Conservation (phyloP, 176 grass and related monocot genomes). For the Raddia guianensis region DNA sequence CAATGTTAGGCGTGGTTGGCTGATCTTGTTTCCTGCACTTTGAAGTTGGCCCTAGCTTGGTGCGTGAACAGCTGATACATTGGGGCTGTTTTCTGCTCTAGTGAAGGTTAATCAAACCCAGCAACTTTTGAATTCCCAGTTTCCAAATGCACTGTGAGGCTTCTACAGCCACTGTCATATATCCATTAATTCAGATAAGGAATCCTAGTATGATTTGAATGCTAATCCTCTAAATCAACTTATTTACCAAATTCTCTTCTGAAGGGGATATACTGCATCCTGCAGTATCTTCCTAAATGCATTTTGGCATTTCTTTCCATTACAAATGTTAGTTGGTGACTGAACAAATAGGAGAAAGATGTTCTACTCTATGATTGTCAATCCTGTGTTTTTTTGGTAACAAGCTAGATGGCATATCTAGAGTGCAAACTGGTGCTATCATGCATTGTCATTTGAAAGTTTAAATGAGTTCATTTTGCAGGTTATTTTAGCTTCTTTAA, state of each 20-base stretch:
- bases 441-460: slow-evolving; percentile 23
- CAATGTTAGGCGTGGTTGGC: not conserved
- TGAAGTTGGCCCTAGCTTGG: not conserved
- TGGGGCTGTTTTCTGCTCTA: not conserved
- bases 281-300: not conserved
- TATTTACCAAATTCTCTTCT: slow-evolving; percentile 18
- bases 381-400: slow-evolving; percentile 2
- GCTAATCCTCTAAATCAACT: slow-evolving; percentile 12
- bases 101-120: not conserved
- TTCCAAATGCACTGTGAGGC: slow-evolving; percentile 15
- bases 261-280: not conserved
- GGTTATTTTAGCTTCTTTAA: slow-evolving; percentile 85
- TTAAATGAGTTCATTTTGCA: slow-evolving; percentile 46
- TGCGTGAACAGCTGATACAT: not conserved
- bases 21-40: slow-evolving; percentile 9
- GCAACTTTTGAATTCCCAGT: slow-evolving; percentile 20
- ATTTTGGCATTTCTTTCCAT: slow-evolving; percentile 13
- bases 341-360: slow-evolving; percentile 25
- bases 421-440: not conserved
- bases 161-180: not conserved
- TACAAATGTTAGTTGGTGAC: slow-evolving; percentile 24
- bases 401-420: not conserved
- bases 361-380: not conserved
- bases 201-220: slow-evolving; percentile 18
- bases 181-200: slow-evolving; percentile 4